These are phyloP conservation scores for Pythium myriotylum DNA, from an alignment of 352 stramenopile genomes.

Conservation along the genomic window DNA sequence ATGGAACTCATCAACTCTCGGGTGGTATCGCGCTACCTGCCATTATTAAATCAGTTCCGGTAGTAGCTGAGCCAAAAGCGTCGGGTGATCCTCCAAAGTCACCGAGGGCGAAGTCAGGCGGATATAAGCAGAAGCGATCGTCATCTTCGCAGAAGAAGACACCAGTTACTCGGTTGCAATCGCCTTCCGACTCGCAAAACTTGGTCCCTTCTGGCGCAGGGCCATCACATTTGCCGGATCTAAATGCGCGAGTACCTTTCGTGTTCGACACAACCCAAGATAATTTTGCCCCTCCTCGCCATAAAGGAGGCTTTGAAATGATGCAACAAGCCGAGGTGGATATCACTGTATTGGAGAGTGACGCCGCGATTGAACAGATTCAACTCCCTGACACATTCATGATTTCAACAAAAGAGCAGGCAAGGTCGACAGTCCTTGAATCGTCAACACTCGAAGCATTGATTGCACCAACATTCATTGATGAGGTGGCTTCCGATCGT, in stretches of 20 bases:
- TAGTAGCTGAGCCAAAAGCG: constrained; percentile 18
- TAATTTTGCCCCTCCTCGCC: not conserved
- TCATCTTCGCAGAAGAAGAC: constrained; percentile 16
- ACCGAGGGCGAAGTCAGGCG: constrained; percentile 34
- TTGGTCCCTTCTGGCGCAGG: constrained; percentile 6
- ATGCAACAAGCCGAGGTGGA: not conserved
- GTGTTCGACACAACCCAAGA: constrained; percentile 25
- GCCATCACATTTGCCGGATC: constrained; percentile 21
- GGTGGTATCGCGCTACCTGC: constrained; percentile 8
- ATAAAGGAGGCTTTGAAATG: constrained; percentile 12
- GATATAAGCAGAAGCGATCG: constrained; percentile 42
- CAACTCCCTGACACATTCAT: constrained; percentile 3
- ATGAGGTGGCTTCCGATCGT: too few species aligned
- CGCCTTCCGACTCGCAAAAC: not conserved
- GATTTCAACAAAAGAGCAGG: not conserved
- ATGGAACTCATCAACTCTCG: constrained; percentile 4
- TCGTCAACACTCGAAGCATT: not conserved
- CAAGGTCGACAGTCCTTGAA: not conserved
- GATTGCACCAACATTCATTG: too few species aligned
- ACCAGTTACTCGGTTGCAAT: constrained; percentile 4
- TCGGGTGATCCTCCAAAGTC: constrained; percentile 6
- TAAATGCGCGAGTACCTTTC: constrained; percentile 31
- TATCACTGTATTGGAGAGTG: not conserved
- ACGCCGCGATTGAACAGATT: constrained; percentile 23
- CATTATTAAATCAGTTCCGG: not conserved